Conservation (phyloP, 2,329 filamentous ascomycete species). For the Colletotrichum zoysiae region DNA sequence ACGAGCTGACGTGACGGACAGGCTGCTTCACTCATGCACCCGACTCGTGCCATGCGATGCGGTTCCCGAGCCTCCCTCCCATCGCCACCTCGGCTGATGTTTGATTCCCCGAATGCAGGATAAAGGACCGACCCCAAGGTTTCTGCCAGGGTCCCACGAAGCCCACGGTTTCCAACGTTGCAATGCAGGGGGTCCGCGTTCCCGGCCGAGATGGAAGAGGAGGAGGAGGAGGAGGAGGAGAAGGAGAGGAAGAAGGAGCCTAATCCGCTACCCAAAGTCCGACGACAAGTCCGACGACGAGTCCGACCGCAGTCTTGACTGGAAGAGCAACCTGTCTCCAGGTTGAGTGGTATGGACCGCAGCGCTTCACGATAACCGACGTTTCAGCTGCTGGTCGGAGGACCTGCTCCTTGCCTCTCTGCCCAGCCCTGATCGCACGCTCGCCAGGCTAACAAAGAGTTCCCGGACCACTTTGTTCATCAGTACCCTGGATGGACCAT, state of each 20-base stretch:
- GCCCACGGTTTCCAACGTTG: constrained; percentile 11
- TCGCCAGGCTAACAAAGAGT: constrained; percentile 12
- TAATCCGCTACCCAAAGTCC: not conserved
- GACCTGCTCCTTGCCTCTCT: constrained; percentile 5
- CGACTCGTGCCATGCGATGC: constrained; percentile 24
- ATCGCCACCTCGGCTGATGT: constrained; percentile 30
- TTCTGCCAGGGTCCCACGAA: constrained; percentile 29
- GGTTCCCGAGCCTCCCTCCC: constrained; percentile 21
- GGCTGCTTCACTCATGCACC: constrained; percentile 19
- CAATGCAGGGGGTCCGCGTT: constrained; percentile 20
- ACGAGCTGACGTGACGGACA: constrained; percentile 3
- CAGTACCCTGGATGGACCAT: constrained; percentile 1
- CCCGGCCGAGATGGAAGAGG: constrained; percentile 9
- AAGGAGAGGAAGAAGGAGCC: not conserved
- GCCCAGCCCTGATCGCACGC: not conserved
- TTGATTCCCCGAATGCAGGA: constrained; percentile 17
- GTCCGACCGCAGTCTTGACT: not conserved
- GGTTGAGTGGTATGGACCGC: not conserved
- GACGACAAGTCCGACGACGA: not conserved
- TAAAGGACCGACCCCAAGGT: not conserved
- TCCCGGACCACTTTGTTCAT: not conserved
- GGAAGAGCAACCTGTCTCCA: not conserved
- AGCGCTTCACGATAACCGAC: not conserved
- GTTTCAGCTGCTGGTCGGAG: constrained; percentile 23
- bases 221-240: too few species aligned